These are phyloP conservation scores for Camellia oleifera DNA, from an alignment of 179 eudicot species.

Conservation along the genomic window DNA sequence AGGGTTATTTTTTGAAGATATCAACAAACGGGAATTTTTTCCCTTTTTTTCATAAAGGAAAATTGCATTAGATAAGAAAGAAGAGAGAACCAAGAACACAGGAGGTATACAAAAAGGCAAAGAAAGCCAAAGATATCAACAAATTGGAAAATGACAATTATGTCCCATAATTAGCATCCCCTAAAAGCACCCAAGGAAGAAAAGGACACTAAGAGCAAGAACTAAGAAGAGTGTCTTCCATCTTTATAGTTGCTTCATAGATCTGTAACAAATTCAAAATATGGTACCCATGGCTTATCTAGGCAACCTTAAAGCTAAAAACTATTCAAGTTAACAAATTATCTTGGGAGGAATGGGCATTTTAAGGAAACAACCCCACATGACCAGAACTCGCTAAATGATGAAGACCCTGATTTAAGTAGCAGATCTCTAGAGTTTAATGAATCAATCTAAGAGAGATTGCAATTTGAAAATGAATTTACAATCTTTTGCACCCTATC, in stretches of 20 bases:
- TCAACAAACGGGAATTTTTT: background rate
- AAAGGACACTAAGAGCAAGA: background rate
- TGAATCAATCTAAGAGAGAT: background rate
- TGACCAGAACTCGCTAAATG: background rate
- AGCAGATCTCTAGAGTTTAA: background rate
- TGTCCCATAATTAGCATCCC: too few species aligned
- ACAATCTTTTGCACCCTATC: background rate
- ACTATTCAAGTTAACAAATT: background rate
- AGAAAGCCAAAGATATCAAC: background rate
- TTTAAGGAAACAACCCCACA: background rate
- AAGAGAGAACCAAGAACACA: background rate
- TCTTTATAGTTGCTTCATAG: background rate
- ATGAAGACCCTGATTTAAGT: slow-evolving; percentile 1
- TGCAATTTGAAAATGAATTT: background rate
- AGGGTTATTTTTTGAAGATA: background rate
- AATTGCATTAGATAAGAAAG: background rate
- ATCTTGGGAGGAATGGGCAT: slow-evolving; percentile 2
- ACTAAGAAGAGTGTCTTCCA: background rate
- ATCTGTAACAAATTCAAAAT: background rate
- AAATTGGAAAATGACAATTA: background rate
- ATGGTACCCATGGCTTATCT: background rate
- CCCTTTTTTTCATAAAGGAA: background rate
- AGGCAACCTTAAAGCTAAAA: background rate
- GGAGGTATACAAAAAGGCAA: background rate
- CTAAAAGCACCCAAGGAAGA: background rate